phyloP scores from a whole-genome alignment of 352 stramenopile genomes.

The Pythium utonaiense region DNA sequence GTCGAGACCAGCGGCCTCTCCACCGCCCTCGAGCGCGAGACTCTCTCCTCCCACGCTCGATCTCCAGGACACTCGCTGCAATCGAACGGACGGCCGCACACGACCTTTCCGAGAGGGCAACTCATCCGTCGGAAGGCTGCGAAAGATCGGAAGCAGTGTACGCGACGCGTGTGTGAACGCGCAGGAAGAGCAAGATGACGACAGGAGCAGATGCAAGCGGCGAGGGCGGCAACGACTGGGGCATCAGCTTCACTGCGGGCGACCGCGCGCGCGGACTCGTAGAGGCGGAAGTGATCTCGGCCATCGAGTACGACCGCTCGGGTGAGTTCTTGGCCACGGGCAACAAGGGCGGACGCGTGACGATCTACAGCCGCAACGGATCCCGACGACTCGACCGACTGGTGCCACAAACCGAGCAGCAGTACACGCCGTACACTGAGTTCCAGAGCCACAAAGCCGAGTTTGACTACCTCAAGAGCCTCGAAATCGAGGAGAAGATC shows the following conservation, averaged over 20 bases:
- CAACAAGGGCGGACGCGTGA: constrained; percentile 91
- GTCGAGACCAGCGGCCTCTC: too few relatives aligned
- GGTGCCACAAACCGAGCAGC: constrained; percentile 21
- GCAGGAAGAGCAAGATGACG: constrained; percentile 7
- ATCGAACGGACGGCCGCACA: not conserved
- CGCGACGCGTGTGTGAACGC: not conserved
- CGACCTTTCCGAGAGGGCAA: not conserved
- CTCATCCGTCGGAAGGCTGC: not conserved
- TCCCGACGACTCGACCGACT: constrained; percentile 1
- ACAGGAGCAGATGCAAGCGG: constrained; percentile 9
- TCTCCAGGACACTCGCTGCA: not conserved
- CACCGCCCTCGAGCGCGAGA: too few relatives aligned
- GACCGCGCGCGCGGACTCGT: constrained; percentile 60
- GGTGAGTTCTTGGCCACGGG: constrained; percentile 92
- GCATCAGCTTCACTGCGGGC: constrained; percentile 42
- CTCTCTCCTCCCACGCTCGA: too few relatives aligned
- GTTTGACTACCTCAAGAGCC: constrained; percentile 97
- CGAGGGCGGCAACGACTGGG: constrained; percentile 40
- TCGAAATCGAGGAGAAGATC: constrained; percentile 98
- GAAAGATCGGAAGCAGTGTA: not conserved
- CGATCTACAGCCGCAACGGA: constrained; percentile 81
- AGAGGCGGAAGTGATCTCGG: constrained; percentile 93
- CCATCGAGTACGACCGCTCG: constrained; percentile 91
- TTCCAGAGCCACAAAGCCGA: constrained; percentile 96
- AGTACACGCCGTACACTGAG: constrained; percentile 87